A percentile compares a stretch with the other conserved stretches of the same genome.
phyloP scores from a whole-genome alignment of 75 land plant genomes.

The Sequoiadendron giganteum region DNA sequence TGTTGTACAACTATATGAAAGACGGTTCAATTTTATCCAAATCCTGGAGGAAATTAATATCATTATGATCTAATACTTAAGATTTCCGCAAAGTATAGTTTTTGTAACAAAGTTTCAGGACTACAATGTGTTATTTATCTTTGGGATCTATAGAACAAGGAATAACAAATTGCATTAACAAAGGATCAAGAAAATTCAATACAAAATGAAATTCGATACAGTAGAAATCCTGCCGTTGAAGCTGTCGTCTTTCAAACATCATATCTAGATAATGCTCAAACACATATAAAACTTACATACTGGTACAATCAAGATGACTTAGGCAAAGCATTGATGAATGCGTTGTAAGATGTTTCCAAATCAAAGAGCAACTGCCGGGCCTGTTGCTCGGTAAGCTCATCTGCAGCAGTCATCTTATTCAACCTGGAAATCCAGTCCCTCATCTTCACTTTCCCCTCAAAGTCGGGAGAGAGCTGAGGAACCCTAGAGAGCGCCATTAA shows the following conservation, averaged over 20 bases:
- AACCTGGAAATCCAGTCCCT: conserved; percentile 84
- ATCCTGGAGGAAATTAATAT: neutral
- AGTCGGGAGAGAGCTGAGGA: conserved; percentile 65
- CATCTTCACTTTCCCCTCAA: conserved; percentile 79
- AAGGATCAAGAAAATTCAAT: neutral
- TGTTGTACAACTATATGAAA: neutral
- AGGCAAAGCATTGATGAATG: conserved; percentile 95
- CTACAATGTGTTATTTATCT: no score
- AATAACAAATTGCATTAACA: no score
- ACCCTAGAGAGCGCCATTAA: conserved; percentile 45
- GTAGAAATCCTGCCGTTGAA: neutral
- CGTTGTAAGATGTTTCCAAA: conserved; percentile 89
- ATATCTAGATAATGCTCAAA: neutral
- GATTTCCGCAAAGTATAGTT: neutral
- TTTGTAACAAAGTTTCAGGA: neutral
- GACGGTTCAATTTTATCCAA: neutral
- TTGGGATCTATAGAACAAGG: neutral
- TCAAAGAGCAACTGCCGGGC: conserved; percentile 90
- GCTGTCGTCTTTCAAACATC: no score
- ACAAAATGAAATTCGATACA: neutral
- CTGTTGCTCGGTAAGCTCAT: conserved; percentile 92
- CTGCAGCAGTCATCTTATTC: conserved; percentile 90
- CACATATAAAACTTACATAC: neutral
- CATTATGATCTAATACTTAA: neutral
- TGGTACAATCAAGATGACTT: conserved; percentile 29